Evolutionary conservation across 176 grass and related monocot genomes (phyloP).

Genomic region (Chloris gayana): DNA sequence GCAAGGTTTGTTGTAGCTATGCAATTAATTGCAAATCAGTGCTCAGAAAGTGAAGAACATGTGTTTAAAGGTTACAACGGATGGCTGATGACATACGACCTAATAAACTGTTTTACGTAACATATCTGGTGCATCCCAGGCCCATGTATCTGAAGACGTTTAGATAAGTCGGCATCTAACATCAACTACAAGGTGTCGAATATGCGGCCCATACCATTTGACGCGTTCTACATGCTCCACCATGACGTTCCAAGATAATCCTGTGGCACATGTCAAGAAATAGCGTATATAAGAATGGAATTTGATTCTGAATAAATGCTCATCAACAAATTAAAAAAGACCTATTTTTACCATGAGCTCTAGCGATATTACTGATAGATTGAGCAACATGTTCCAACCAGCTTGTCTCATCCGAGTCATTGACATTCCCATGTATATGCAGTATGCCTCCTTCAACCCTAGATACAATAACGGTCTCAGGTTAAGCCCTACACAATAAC

Average conservation of each 20-base stretch:
- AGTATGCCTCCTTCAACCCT: constrained; percentile 71
- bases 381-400: constrained; percentile 73
- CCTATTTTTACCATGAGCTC: constrained; percentile 54
- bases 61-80: constrained; percentile 24
- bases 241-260: constrained; percentile 62
- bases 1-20: neutral
- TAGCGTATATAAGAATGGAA: neutral
- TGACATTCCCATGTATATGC: constrained; percentile 90
- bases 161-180: constrained; percentile 55
- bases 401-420: constrained; percentile 58
- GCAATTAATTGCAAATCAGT: neutral
- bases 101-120: neutral
- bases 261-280: constrained; percentile 32
- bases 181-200: constrained; percentile 87
- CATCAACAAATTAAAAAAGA: neutral
- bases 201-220: constrained; percentile 91
- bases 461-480: constrained; percentile 22
- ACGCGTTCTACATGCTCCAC: constrained; percentile 72
- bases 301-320: constrained; percentile 11
- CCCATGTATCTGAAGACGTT: neutral
- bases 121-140: neutral
- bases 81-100: constrained; percentile 11
- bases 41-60: neutral
- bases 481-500: neutral
- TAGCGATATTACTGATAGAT: constrained; percentile 65